Evolutionary conservation across 176 grass and related monocot genomes (phyloP), one percentile per base, ranked within the genome.

Genomic region (Rhipidocladum racemiflorum): DNA sequence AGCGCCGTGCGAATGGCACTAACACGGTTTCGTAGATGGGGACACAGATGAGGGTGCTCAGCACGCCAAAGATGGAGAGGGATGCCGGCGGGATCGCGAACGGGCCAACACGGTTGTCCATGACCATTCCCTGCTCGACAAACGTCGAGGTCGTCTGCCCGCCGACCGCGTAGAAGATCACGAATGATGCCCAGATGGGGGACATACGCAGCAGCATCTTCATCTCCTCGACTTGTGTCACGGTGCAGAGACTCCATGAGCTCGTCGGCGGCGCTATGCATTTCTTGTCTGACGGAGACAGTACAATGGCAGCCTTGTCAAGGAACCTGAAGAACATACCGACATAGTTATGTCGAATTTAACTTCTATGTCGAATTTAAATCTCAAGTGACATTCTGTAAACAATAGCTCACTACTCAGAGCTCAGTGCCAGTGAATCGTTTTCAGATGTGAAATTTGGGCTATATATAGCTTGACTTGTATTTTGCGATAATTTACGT

Each of bases 191-290:
- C 76, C 76, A 89, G 24, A 89, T 38, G 7, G 83, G 77, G 43
- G 75, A 85, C 87, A 89, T 65, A 6, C 82, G 38, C 0, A 89
- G 39, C 7, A 89, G 30, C 39, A 89, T 80, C 68, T 84, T 89
- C 61, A 89, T 61, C 65, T 89, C 82, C 78, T 89, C 76, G 4
- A 89, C 87, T 29, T 89, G 87, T 36, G 87, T 81, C 50, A 89
- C 69, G 3, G 81, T 89, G 76, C 82, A 89, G 18, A 85, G 27
- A 44, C 56, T 79, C 81, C 82, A 79, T 15, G 74, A 76, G 32
- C 76, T 70, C 35, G n/a, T 29, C 4, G 72, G n/a, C n/a, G n/a
- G 16, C 7, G 56, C 21, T 28, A 18, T 9, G 44, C 39, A 10
- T 81, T 45, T 8, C n/a, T 76, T 42, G 74, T 29, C 51, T 5